phyloP scores from a whole-genome alignment of 2,329 filamentous ascomycete genomes.

The Talaromyces sp. region DNA sequence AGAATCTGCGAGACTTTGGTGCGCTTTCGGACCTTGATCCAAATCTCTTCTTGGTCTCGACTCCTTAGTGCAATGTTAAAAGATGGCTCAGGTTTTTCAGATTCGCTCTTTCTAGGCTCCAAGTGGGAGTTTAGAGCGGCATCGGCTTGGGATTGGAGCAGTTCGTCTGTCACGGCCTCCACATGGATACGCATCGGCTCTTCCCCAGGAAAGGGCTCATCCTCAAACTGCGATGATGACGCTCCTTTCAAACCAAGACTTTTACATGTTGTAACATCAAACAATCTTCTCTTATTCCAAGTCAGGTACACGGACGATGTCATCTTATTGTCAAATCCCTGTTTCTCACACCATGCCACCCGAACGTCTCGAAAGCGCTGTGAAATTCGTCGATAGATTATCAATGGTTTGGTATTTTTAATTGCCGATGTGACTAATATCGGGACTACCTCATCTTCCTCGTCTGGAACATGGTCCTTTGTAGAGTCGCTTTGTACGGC shows the following conservation, averaged over 20 bases:
- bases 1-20: constrained; percentile 61
- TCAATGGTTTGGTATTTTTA: constrained; percentile 53
- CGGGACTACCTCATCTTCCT: constrained; percentile 49
- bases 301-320: constrained; percentile 65
- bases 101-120: constrained; percentile 11
- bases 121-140: constrained; percentile 12
- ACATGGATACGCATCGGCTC: constrained; percentile 60
- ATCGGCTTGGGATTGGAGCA: constrained; percentile 39
- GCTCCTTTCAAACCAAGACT: constrained; percentile 57
- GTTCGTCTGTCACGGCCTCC: constrained; percentile 68
- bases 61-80: constrained; percentile 49
- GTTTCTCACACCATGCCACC: constrained; percentile 62
- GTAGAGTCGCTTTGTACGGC: neutral
- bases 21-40: constrained; percentile 38
- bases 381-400: constrained; percentile 62
- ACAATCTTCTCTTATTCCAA: constrained; percentile 69
- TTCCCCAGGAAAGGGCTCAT: constrained; percentile 36
- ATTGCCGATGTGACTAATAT: constrained; percentile 67
- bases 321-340: constrained; percentile 49
- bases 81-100: constrained; percentile 19
- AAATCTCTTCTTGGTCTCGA: constrained; percentile 47
- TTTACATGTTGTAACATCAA: constrained; percentile 67
- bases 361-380: constrained; percentile 65
- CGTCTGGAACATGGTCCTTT: neutral
- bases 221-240: constrained; percentile 20